Evolutionary conservation across 2,329 filamentous ascomycete genomes (phyloP), one percentile per base, ranked within the genome.

Genomic region (Diaporthe citriasiana): DNA sequence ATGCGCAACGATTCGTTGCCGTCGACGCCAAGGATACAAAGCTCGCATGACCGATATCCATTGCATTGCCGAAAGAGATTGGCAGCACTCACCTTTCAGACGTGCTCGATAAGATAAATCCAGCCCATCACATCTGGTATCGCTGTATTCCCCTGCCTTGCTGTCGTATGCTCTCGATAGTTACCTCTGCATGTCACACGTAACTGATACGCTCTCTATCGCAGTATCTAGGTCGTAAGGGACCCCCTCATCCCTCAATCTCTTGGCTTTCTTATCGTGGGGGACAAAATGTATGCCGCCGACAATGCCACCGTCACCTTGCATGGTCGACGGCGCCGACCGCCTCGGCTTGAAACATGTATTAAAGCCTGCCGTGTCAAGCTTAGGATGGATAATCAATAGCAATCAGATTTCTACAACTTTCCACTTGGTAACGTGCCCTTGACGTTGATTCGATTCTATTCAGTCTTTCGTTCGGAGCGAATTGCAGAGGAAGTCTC

Each of bases 51-150:
- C 27, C 19, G 12, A 50, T 30, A 27, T 33, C 42, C 25, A 65
- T 13, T 33, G 15, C 42, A 50, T 35, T 65, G 60, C 42, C 60
- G 60, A 50, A 47, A 45, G 22, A 15, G 42, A 65, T 35, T 25
- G 27, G 27, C 30, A 47, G 10, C 40, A 35, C 19, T 27, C 25
- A n/a, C 25, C 40, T 25, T 25, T 19, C 12, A 50, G 12, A 19
- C 19, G 15, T 35, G 27, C 42, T 45, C 42, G 60, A 65, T 65
- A 65, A 65, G 60, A 50, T 50, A 65, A 4, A 65, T 65, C 42
- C 27, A 50, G 27, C 19, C 60, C 60, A 17, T 50, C 30, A 65
- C 42, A 65, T 65, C 30, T 50, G 60, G 50, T 65, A 65, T 65
- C 60, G 27, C 27, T 25, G 22, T 9, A 42, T 30, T n/a, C 42